phyloP scores from a whole-genome alignment of 768 basidiomycete species.

The Termitomyces sp. region DNA sequence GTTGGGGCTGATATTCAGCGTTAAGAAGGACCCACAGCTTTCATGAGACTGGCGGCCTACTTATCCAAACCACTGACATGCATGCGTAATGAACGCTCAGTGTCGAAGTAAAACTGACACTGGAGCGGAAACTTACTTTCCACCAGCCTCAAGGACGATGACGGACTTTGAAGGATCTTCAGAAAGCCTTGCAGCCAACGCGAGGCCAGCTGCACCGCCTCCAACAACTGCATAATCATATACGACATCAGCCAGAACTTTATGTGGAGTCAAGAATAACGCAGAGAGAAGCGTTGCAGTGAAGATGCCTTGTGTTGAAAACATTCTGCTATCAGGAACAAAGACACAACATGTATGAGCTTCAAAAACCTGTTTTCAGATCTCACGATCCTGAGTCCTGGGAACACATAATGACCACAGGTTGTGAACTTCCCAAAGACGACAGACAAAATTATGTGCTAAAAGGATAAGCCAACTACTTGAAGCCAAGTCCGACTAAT shows the following conservation, averaged over 20 bases:
- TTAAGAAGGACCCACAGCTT: background rate
- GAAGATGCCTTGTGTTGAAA: background rate
- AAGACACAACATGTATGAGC: background rate
- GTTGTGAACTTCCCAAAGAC: background rate
- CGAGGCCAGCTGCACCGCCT: slow-evolving; percentile 9
- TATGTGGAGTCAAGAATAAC: background rate
- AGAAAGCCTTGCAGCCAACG: slow-evolving; percentile 6
- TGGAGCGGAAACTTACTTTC: background rate
- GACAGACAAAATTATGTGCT: background rate
- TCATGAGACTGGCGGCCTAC: background rate
- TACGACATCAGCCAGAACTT: background rate
- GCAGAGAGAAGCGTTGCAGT: background rate
- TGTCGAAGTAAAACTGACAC: background rate
- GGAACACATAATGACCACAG: background rate
- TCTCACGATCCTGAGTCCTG: background rate
- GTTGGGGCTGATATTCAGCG: slow-evolving; percentile 1
- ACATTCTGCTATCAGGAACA: background rate
- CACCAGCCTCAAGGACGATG: slow-evolving; percentile 9
- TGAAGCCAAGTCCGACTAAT: background rate
- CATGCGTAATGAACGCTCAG: background rate
- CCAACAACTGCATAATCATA: slow-evolving; percentile 9
- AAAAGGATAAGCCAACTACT: background rate
- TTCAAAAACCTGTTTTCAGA: background rate
- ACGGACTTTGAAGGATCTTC: slow-evolving; percentile 10
- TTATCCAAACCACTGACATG: slow-evolving; percentile 7